A percentile compares a stretch with the other conserved stretches of the same genome.
Conservation (phyloP, 2,329 filamentous ascomycete species). For the Venturia effusa region DNA sequence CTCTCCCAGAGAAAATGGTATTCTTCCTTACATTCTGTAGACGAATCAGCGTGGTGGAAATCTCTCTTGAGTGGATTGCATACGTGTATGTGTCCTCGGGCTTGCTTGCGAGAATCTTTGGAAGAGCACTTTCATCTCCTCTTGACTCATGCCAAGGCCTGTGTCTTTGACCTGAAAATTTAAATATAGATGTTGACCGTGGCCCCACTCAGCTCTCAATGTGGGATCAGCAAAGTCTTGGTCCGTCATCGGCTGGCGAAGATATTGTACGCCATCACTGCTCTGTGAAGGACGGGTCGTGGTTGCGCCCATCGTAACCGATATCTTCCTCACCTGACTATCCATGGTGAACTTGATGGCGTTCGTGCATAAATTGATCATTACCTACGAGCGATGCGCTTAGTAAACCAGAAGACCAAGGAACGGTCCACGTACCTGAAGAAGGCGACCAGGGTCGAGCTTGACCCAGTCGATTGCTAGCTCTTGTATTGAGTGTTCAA, state of each 20-base stretch:
- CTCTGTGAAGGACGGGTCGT: constrained; percentile 29
- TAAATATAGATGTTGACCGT: constrained; percentile 43
- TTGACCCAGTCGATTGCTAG: constrained; percentile 13
- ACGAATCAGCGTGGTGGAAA: background rate
- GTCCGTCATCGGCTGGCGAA: constrained; percentile 15
- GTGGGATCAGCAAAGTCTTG: constrained; percentile 38
- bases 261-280: constrained; percentile 2
- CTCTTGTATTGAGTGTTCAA: constrained; percentile 19
- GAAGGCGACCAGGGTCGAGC: constrained; percentile 12
- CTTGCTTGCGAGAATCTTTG: constrained; percentile 59
- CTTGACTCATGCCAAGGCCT: constrained; percentile 50
- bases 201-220: constrained; percentile 45
- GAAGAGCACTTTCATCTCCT: constrained; percentile 48
- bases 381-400: constrained; percentile 39
- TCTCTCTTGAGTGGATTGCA: background rate
- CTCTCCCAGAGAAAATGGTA: too few species aligned
- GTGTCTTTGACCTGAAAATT: constrained; percentile 55
- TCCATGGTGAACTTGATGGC: constrained; percentile 57
- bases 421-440: constrained; percentile 11
- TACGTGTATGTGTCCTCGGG: constrained; percentile 44
- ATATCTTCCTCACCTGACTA: constrained; percentile 41
- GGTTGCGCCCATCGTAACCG: constrained; percentile 44
- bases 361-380: constrained; percentile 59
- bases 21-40: constrained; percentile 42
- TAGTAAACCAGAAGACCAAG: background rate